Evolutionary conservation across 2,329 filamentous ascomycete genomes (phyloP).

Genomic region (Colletotrichum liaoningense): DNA sequence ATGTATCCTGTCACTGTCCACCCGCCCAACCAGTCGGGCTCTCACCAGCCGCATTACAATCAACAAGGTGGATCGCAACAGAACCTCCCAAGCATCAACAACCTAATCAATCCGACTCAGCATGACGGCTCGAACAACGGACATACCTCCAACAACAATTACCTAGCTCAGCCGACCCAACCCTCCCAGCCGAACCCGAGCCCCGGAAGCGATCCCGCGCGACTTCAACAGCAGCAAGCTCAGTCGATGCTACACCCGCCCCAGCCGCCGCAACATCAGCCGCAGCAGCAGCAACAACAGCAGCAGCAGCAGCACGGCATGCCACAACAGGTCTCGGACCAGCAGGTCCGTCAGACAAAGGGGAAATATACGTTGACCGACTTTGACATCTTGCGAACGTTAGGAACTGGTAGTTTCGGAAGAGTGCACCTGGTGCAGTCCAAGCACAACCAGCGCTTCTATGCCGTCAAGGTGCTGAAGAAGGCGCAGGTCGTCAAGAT

Average conservation of each 20-base stretch:
- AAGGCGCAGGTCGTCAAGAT: conserved; percentile 99
- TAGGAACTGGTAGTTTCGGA: conserved; percentile 97
- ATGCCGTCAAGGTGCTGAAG: conserved; percentile 98
- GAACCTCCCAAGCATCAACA: conserved; percentile 84
- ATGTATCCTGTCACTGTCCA: conserved; percentile 48
- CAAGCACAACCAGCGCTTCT: conserved; percentile 97
- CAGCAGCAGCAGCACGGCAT: conserved; percentile 44
- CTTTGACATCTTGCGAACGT: conserved; percentile 89
- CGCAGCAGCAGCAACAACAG: conserved; percentile 37
- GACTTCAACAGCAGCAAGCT: conserved; percentile 52
- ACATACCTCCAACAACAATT: conserved; percentile 4
- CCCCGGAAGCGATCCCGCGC: conserved; percentile 49
- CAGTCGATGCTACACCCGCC: conserved; percentile 42
- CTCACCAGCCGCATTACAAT: conserved; percentile 46
- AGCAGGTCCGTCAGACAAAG: conserved; percentile 77
- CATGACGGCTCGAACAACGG: conserved; percentile 48
- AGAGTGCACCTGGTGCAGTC: conserved; percentile 97
- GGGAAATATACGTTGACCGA: conserved; percentile 96
- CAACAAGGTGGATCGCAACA: conserved; percentile 61
- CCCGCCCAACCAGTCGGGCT: conserved; percentile 42
- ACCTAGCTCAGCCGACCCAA: conserved; percentile 39
- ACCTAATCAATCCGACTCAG: conserved; percentile 79
- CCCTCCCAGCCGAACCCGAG: conserved; percentile 47
- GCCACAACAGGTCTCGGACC: conserved; percentile 49
- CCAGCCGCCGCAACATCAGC: conserved; percentile 35